These are phyloP conservation scores for Geotrichum phurueaensis DNA, from an alignment of 1,139 yeast species.

Conservation along the genomic window DNA sequence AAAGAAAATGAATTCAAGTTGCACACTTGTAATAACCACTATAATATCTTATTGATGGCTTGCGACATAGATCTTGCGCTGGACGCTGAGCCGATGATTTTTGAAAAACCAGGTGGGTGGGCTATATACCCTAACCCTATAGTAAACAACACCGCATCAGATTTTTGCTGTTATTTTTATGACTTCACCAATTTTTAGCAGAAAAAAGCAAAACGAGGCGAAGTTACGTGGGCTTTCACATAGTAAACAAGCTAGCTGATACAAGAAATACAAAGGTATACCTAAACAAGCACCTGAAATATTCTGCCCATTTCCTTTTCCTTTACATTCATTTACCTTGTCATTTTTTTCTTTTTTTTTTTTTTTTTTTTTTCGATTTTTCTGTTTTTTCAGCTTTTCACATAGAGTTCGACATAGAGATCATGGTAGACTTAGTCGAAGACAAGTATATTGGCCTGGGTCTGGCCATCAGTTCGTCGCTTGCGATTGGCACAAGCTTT, in stretches of 20 bases:
- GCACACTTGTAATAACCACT: neutral
- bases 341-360: neutral
- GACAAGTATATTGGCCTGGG: constrained; percentile 88
- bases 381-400: neutral
- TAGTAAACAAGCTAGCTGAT: neutral
- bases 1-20: neutral
- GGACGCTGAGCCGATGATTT: neutral
- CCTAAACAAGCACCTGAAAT: neutral
- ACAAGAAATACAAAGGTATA: neutral
- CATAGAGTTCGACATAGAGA: neutral
- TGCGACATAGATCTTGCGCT: neutral
- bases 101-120: neutral
- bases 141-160: neutral
- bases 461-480: constrained; percentile 77
- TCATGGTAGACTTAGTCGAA: constrained; percentile 35
- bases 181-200: neutral
- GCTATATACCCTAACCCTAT: neutral
- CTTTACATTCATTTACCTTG: neutral
- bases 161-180: neutral
- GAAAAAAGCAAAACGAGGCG: neutral
- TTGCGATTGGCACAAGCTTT: constrained; percentile 87
- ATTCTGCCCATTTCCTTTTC: neutral
- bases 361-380: neutral
- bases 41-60: neutral
- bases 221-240: neutral